phyloP scores from a whole-genome alignment of 2,329 filamentous ascomycete species.

The Endocalyx cinctus region DNA sequence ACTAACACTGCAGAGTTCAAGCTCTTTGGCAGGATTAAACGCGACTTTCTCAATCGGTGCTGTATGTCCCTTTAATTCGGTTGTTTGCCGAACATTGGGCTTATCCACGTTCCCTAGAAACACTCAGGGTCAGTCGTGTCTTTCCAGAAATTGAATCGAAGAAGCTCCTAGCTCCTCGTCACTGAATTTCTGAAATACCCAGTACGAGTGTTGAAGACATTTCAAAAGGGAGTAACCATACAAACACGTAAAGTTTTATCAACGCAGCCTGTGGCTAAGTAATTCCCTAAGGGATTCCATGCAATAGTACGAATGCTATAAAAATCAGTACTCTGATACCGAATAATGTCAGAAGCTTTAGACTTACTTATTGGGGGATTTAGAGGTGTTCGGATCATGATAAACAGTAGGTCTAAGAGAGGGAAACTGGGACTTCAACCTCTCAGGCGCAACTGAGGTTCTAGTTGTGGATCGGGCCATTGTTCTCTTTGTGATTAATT shows the following conservation, averaged over 20 bases:
- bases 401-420: conserved; percentile 28
- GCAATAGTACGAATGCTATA: conserved; percentile 70
- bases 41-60: conserved; percentile 68
- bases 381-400: conserved; percentile 24
- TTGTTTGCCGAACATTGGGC: conserved; percentile 67
- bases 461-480: conserved; percentile 25
- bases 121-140: too few species aligned
- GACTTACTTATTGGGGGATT: conserved; percentile 25
- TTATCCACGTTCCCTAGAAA: conserved; percentile 71
- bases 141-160: too few species aligned
- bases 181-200: too few species aligned
- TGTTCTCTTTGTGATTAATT: too few species aligned
- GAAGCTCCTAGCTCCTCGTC: too few species aligned
- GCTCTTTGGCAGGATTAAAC: conserved; percentile 73
- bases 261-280: conserved; percentile 75
- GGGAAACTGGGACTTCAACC: conserved; percentile 27
- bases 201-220: conserved; percentile 1
- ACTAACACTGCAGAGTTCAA: conserved; percentile 70
- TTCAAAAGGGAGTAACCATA: conserved; percentile 30
- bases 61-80: conserved; percentile 65
- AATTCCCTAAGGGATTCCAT: conserved; percentile 81
- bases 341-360: conserved; percentile 9
- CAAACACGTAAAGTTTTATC: conserved; percentile 71
- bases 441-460: conserved; percentile 27
- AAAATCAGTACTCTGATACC: conserved; percentile 1